These are phyloP conservation scores for Hypoxylon fragiforme DNA, from an alignment of 495 filamentous ascomycete species.

Conservation along the genomic window DNA sequence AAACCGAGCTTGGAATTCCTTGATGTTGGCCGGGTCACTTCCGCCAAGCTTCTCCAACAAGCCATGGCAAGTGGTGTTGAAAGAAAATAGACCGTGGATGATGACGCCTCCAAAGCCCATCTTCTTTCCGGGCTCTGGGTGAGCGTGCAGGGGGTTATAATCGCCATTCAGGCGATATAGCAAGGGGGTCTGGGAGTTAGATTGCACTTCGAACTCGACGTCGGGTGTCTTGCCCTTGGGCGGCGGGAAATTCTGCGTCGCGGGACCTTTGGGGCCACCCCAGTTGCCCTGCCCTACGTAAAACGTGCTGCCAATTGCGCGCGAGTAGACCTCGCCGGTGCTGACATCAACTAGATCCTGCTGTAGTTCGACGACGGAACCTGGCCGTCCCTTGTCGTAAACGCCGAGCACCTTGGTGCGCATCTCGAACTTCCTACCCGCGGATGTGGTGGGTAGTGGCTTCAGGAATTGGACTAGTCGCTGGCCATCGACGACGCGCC, in stretches of 20 bases:
- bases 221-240: constrained; percentile 75
- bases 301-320: constrained; percentile 70
- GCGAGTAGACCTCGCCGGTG: constrained; percentile 71
- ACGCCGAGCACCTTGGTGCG: constrained; percentile 81
- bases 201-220: constrained; percentile 69
- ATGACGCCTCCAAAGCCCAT: constrained; percentile 91
- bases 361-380: constrained; percentile 81
- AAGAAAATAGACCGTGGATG: constrained; percentile 85
- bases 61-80: constrained; percentile 80
- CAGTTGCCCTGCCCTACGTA: constrained; percentile 83
- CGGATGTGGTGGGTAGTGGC: constrained; percentile 72
- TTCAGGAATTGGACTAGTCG: constrained; percentile 77
- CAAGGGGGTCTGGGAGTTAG: constrained; percentile 67
- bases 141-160: constrained; percentile 88
- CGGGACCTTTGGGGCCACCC: constrained; percentile 89
- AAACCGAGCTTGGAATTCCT: constrained; percentile 86
- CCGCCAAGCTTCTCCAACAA: constrained; percentile 71
- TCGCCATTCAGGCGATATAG: constrained; percentile 86
- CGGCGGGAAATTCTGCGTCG: constrained; percentile 71
- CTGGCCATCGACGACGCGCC: constrained; percentile 81
- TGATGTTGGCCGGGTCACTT: constrained; percentile 76
- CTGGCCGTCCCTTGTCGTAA: constrained; percentile 88
- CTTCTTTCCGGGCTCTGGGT: constrained; percentile 77
- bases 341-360: constrained; percentile 70
- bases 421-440: constrained; percentile 73